Evolutionary conservation across 2,329 filamentous ascomycete genomes (phyloP), one percentile per base, ranked within the genome.

Genomic region (Chalaropsis ovoidea): DNA sequence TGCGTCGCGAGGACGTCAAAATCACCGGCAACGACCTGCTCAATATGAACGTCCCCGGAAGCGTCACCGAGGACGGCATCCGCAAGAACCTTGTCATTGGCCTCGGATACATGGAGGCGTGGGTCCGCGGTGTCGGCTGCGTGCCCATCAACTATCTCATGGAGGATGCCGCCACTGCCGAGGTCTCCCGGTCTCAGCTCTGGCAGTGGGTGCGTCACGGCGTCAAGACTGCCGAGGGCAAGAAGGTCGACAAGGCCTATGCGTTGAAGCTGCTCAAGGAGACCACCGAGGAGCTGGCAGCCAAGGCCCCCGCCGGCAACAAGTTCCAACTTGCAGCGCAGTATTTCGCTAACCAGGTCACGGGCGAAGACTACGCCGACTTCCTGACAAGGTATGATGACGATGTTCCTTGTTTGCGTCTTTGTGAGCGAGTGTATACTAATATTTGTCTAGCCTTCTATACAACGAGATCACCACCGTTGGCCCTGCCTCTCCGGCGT

Each of bases 91-190:
- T 99, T 70, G 93, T 91, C 78, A 97, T 99, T 70, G 94, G 93
- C 47, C 84, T 99, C 5, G 88, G 89, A 63, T 99, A 99, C 79
- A 99, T 97, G 93, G 94, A 99, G 78, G 94, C 90, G 68, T 99
- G 94, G 94, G 81, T 97, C 68, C 88, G 92, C 69, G 94, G 93
- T 42, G 83, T 97, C 24, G 94, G 94, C 67, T 99, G 94, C 72
- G 92, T 97, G 64, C 94, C 94, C 61, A 96, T 97, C 78, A 96
- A 97, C 81, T 95, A 88, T 76, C 82, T 97, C 65, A 97, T 97
- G 93, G 94, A 99, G 79, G 94, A 97, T 71, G 94, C 94, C 19
- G 94, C 94, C 27, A 99, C 94, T 0, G 94, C 94, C 62, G 94
- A 99, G 76, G 94, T 99, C 4, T 95, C 89, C 66, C 87, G 94